Base-by-base conservation (phyloP, 2,329 filamentous ascomycete species). In the Nannizziopsis arthrosporioides region DNA sequence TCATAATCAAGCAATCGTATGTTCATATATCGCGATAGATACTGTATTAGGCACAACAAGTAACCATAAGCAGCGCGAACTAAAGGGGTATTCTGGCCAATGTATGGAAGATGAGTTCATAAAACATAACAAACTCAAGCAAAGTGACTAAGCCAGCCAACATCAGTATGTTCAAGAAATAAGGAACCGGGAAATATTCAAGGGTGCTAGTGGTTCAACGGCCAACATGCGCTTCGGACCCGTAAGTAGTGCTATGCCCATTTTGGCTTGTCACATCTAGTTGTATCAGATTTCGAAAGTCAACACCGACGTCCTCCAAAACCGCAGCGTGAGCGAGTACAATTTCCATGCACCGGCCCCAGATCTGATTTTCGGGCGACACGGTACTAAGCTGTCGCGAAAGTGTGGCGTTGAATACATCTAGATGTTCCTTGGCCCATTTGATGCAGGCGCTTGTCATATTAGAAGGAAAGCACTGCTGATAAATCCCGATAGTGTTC, bases 371-470 rank as follows among this genome's bases (percentile, higher is more conserved):
- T n/a, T 77, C 81, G 43, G 73, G 76, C 52, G 93, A 83, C 2
- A 92, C 84, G 61, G 85, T 88, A 67, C 87, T 93, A 52, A 98
- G 71, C 67, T 96, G 92, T 51, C 90, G 75, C 32, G 76, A 79
- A 34, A 98, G 72, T 44, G 92, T 80, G 40, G 74, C 75, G 59
- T 95, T 96, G 72, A 96, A 96, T 1, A 81, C 81, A 57, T 95
- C 89, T 1, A 96, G 80, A 62, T 94, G 82, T 57, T 92, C 84
- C 66, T 95, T 96, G n/a, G 88, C 89, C 92, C 92, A 98, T 62
- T 90, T 93, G 58, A 98, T 90, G 58, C 88, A 94, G 0, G 89
- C 88, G 59, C 87, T 94, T 76, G 92, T 93, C 72, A 92, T 86
- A 11, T 81, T 74, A 19, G 85, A 76, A 9, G 88, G 82, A 62